Base-by-base conservation (phyloP, 164 flowering plant genomes). In the Protea cynaroides region DNA sequence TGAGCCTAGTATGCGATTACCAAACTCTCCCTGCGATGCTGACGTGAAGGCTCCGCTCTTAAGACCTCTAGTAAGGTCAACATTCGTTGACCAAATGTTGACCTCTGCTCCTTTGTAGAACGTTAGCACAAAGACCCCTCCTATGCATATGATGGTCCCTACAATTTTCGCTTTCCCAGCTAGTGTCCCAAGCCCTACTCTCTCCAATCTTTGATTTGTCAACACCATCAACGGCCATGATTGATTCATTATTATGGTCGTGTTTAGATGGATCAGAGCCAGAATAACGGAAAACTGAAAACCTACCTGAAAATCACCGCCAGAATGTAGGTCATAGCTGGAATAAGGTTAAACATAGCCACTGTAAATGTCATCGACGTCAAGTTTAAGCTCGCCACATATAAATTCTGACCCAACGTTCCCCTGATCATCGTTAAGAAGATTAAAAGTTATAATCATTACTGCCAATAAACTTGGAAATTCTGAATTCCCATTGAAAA, bases 111-210 rank as follows among this genome's bases (percentile, higher is more conserved):
- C 94, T 69, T 82, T 86, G 78, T 81, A 88, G 44, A 88, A 79
- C 0, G 89, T 88, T 4, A 88, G 74, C 0, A 84, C 24, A 92
- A 90, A 83, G 17, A 90, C 94, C 4, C 94, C 96, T 44, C 83
- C 67, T 14, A 90, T 66, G 12, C 94, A 78, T 15, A 83, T 22
- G 44, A 76, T 2, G 7, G 90, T 86, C 9, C 96, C 96, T 21
- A 75, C 0, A 23, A 83, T 71, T 67, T 88, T 90, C 0, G 84
- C 83, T 36, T 75, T 71, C 7, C 94, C 92, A 1, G 70, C 64
- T 25, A 54, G 0, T 0, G 76, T 76, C n/a, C 66, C 25, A 1
- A 81, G 3, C 2, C 49, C 74, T 64, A 85, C 12, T 62, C 50
- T 72, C 74, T 85, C 89, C 68, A 81, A 25, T 70, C 90, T 85